These are phyloP conservation scores for Psilocybe sp. DNA, from an alignment of 768 basidiomycete genomes.

Conservation along the genomic window DNA sequence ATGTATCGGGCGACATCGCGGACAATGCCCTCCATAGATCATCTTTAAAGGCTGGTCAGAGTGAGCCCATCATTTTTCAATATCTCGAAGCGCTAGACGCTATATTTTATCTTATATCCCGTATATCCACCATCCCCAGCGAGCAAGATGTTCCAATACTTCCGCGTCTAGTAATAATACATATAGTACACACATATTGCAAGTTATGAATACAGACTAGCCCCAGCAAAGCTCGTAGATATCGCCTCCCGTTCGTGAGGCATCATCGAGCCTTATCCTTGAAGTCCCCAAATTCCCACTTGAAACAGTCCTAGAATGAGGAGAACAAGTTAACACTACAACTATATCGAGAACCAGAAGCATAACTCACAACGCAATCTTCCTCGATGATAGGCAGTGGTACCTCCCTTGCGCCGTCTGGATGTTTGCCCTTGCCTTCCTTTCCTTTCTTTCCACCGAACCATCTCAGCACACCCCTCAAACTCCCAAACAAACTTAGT, in stretches of 20 bases:
- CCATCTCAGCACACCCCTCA: background rate
- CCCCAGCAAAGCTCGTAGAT: background rate
- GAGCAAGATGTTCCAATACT: too few species aligned
- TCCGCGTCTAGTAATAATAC: too few species aligned
- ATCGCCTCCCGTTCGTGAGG: too few species aligned
- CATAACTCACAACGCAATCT: constrained; percentile 55
- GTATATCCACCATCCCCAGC: too few species aligned
- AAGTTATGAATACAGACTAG: too few species aligned
- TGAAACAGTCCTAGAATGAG: constrained; percentile 64
- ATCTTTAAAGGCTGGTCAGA: too few species aligned
- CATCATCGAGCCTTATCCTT: constrained; percentile 16
- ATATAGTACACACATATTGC: too few species aligned
- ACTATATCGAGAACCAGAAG: background rate
- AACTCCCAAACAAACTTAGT: background rate
- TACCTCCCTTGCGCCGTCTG: constrained; percentile 39
- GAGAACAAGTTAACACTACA: background rate
- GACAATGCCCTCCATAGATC: too few species aligned
- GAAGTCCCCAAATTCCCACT: constrained; percentile 67
- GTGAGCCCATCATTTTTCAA: too few species aligned
- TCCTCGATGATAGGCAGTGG: constrained; percentile 58
- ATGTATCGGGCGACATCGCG: too few species aligned
- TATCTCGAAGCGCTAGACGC: too few species aligned
- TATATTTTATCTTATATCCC: too few species aligned
- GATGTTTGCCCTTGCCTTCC: constrained; percentile 26
- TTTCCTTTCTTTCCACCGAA: constrained; percentile 1